Base-by-base conservation (phyloP, 2,329 filamentous ascomycete genomes). In the Xylaria arbuscula region DNA sequence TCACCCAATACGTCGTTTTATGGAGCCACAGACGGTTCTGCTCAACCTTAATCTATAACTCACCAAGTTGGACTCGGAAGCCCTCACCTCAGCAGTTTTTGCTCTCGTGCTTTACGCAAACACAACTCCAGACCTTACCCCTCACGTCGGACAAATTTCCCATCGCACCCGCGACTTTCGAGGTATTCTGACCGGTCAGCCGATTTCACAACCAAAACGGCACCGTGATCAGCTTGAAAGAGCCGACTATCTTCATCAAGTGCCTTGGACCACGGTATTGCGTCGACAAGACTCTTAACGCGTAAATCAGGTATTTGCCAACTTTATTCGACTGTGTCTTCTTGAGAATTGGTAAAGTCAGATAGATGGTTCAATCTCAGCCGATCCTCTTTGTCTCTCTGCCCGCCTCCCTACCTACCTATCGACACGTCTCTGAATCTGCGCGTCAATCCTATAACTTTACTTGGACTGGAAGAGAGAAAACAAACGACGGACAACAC, bases 101-200 rank as follows among this genome's bases (percentile, higher is more conserved):
- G 22, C 19, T 62, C 22, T 60, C 51, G 11, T 19, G 51, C 56
- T 66, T 62, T 24, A 61, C 53, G 62, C 64, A 54, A 59, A 55
- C 32, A 56, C 19, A 62, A 48, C 32, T 11, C 38, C 64, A 45
- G 60, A 63, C 47, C 32, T 40, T 58, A 38, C 63, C 61, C 59
- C 62, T 69, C 65, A 65, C 65, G 11, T 47, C 62, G 45, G 51
- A 34, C 58, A 68, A 32, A 51, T 24, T 54, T 54, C n/a, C 63
- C 56, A 58, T 61, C 42, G n/a, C 56, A 55, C 19, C 28, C 28
- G 36, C 63, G 19, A 24, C 54, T 15, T 57, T 61, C 19, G 22
- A 28, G 5, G 28, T 28, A 53, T 36, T 47, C 48, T 63, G 47
- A 55, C 64, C 53, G 9, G 24, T 36, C 36, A 38, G 15, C 50